Percentiles rank a stretch among this genome's conserved stretches.
These are phyloP conservation scores for Betula pendula DNA, from an alignment of 306 rosid species.

Conservation along the genomic window DNA sequence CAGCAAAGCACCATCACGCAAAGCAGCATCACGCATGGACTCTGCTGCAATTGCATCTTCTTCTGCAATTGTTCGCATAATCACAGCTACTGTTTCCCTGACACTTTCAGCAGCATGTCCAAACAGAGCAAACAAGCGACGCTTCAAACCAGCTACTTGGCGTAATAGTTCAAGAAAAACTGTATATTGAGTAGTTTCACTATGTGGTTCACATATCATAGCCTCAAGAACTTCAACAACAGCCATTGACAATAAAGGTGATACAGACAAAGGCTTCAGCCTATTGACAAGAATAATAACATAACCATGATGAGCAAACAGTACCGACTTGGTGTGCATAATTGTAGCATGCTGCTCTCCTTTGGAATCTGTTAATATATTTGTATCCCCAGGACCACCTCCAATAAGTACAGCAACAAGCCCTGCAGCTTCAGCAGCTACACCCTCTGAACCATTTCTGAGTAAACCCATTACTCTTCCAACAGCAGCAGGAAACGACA, in stretches of 20 bases:
- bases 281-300: slow-evolving; percentile 84
- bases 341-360: slow-evolving; percentile 97
- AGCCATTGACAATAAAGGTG: slow-evolving; percentile 92
- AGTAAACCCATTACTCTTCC: slow-evolving; percentile 98
- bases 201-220: slow-evolving; percentile 96
- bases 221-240: slow-evolving; percentile 98
- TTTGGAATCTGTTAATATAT: slow-evolving; percentile 67
- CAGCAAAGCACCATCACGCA: slow-evolving; percentile 96
- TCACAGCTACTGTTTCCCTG: slow-evolving; percentile 92
- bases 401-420: slow-evolving; percentile 94
- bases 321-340: slow-evolving; percentile 95
- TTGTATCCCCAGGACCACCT: slow-evolving; percentile 91
- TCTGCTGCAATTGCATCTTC: slow-evolving; percentile 99
- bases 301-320: slow-evolving; percentile 80
- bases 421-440: slow-evolving; percentile 95
- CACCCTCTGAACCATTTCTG: slow-evolving; percentile 97
- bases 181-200: slow-evolving; percentile 91
- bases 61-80: slow-evolving; percentile 98
- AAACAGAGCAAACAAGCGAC: slow-evolving; percentile 94
- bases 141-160: slow-evolving; percentile 98
- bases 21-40: slow-evolving; percentile 99
- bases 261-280: slow-evolving; percentile 88
- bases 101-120: slow-evolving; percentile 99
- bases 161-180: slow-evolving; percentile 97
- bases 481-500: slow-evolving; percentile 99